Conservation (phyloP, 1,139 yeast species). For the Suhomyces terraborum region DNA sequence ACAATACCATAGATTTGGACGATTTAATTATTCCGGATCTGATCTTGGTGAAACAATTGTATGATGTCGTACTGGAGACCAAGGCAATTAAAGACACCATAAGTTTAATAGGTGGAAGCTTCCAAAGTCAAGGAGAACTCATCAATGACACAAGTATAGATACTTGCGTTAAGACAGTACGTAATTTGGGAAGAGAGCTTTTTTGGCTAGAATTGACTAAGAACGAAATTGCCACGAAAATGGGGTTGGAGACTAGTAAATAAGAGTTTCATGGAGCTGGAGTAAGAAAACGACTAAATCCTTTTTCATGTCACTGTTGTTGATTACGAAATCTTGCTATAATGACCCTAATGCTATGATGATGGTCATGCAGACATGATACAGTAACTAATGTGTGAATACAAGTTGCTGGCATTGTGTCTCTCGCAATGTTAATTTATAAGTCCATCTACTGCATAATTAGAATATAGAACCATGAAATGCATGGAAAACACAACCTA, state of each 20-base stretch:
- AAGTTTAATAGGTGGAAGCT: constrained; percentile 58
- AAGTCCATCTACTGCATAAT: too few relatives aligned
- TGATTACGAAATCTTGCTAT: too few relatives aligned
- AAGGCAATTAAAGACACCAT: constrained; percentile 69
- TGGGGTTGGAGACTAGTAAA: constrained; percentile 20
- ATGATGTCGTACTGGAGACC: constrained; percentile 65
- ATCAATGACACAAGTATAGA: constrained; percentile 46
- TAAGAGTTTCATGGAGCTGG: not conserved
- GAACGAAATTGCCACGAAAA: constrained; percentile 32
- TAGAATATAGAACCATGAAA: not conserved
- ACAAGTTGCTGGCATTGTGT: too few relatives aligned
- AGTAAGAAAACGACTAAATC: not conserved
- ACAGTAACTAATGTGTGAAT: too few relatives aligned
- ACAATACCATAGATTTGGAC: constrained; percentile 29
- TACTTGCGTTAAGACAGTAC: constrained; percentile 55
- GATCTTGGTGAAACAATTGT: constrained; percentile 51
- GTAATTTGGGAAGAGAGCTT: constrained; percentile 75
- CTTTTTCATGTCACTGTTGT: not conserved
- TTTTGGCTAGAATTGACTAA: constrained; percentile 53
- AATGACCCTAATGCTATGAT: too few relatives aligned
- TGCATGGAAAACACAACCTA: too few relatives aligned
- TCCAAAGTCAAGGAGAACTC: constrained; percentile 34
- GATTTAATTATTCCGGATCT: constrained; percentile 46
- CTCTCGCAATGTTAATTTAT: too few relatives aligned
- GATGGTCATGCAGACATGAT: too few relatives aligned